Evolutionary conservation across 208 protist species (phyloP).

Genomic region (Trypanosoma vivax): DNA sequence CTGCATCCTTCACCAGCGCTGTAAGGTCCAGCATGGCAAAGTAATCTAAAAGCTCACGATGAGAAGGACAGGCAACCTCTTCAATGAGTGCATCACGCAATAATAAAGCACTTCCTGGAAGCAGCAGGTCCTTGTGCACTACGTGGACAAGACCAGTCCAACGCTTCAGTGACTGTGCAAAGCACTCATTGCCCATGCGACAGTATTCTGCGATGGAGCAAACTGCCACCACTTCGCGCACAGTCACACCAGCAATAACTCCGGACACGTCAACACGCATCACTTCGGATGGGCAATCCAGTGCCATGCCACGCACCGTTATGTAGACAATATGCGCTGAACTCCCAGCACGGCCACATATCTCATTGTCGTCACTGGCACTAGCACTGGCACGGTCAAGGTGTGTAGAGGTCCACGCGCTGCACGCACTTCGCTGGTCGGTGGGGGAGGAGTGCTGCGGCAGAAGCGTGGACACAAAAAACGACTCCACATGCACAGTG

Average conservation of each 20-base stretch:
- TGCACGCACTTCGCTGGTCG: background rate
- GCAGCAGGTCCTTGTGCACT: conserved; percentile 20
- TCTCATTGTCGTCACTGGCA: background rate
- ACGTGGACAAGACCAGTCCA: conserved; percentile 25
- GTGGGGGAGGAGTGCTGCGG: background rate
- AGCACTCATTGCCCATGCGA: conserved; percentile 24
- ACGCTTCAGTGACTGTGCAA: conserved; percentile 11
- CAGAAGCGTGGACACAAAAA: conserved; percentile 2
- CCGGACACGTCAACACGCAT: conserved; percentile 24
- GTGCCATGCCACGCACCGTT: conserved; percentile 9
- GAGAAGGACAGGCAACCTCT: conserved; percentile 30
- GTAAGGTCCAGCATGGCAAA: conserved; percentile 25
- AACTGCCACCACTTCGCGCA: conserved; percentile 21
- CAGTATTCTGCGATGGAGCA: conserved; percentile 50
- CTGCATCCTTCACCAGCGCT: conserved; percentile 26
- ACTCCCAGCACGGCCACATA: background rate
- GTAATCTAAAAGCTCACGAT: conserved; percentile 24
- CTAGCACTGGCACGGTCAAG: background rate
- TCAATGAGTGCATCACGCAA: conserved; percentile 48
- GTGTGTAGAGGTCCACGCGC: background rate
- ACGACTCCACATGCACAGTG: conserved; percentile 12
- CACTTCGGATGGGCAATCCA: conserved; percentile 14
- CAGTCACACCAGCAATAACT: conserved; percentile 20
- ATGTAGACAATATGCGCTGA: conserved; percentile 8
- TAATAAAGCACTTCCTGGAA: conserved; percentile 41